Percentiles rank a stretch among this genome's conserved stretches.
These are phyloP conservation scores for Drosera capensis DNA, from an alignment of 148 eudicot species.

Conservation along the genomic window DNA sequence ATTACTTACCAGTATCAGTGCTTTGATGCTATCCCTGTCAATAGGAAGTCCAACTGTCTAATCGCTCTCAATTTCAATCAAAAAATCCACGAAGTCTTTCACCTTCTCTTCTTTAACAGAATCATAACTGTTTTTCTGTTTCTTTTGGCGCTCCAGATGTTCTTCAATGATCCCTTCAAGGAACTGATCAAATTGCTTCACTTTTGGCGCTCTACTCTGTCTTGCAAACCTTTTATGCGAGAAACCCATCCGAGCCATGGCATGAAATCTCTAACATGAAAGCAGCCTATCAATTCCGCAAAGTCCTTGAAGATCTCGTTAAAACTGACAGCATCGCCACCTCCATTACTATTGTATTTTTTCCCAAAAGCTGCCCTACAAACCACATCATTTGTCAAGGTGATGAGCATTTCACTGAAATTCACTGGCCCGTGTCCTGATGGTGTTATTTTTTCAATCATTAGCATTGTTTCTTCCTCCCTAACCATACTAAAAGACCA, in stretches of 20 bases:
- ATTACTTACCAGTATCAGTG: neutral
- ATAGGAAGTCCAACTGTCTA: slow-evolving; percentile 3
- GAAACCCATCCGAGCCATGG: slow-evolving; percentile 27
- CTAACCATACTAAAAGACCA: slow-evolving; percentile 23
- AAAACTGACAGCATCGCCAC: slow-evolving; percentile 1
- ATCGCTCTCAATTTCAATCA: slow-evolving; percentile 6
- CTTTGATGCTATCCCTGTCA: slow-evolving; percentile 13
- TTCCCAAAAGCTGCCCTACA: slow-evolving; percentile 23
- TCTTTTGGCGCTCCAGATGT: neutral
- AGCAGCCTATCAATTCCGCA: neutral
- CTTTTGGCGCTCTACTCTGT: slow-evolving; percentile 9
- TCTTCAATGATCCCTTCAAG: slow-evolving; percentile 12
- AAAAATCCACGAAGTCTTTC: slow-evolving; percentile 30
- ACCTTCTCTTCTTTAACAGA: neutral
- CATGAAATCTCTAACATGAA: slow-evolving; percentile 7
- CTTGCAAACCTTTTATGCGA: neutral
- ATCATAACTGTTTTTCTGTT: neutral
- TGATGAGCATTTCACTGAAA: slow-evolving; percentile 2
- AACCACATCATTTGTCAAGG: slow-evolving; percentile 2
- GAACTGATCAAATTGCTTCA: slow-evolving; percentile 35
- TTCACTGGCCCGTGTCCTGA: slow-evolving; percentile 1
- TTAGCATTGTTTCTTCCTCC: slow-evolving; percentile 21
- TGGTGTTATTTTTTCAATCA: neutral
- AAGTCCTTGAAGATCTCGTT: neutral
- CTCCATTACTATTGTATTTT: slow-evolving; percentile 22